Evolutionary conservation across 2,329 filamentous ascomycete species (phyloP), one percentile per base, ranked within the genome.

Genomic region (Coniochaeta hoffmannii): DNA sequence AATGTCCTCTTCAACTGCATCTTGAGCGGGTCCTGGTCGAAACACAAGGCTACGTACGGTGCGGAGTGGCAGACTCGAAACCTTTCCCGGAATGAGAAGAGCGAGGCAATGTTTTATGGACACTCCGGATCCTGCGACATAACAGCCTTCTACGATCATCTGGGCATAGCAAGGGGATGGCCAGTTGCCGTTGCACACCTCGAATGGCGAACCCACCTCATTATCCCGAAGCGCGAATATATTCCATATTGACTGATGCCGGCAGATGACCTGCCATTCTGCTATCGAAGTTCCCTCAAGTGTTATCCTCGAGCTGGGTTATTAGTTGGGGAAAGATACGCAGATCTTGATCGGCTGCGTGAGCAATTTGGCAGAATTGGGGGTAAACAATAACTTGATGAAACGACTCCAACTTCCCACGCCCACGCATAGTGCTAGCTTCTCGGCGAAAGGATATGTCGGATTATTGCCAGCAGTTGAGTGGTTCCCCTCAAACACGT

Each of bases 361-460:
- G n/a, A 34, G 34, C 38, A 60, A 60, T 58, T 15, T 58, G 58
- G 56, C 28, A 58, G 53, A 58, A 58, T 54, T 41, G 22, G 56
- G 52, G 54, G 38, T 54, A 54, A 54, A 54, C 38, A 35, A 19
- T 19, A 53, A 28, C 44, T 26, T 24, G 31, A 46, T 54, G 51
- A 44, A 46, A 24, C 41, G 36, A 31, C 35, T 34, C 34, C 52
- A 32, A 31, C 17, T 30, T 50, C 46, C 32, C 41, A 22, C 41
- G 14, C 24, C 32, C 12, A 24, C 32, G 22, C 15, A 36, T 41
- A 30, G 36, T 55, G 17, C 19, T 24, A 30, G 22, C 19, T 26
- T 12, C 53, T 56, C 56, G 64, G 51, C 36, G 63, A 64, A 60
- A 53, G 57, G 28, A 57, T 54, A 46, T n/a, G n/a, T 35, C 26